phyloP scores from a whole-genome alignment of 2,329 filamentous ascomycete genomes.

The Trichothecium roseum region DNA sequence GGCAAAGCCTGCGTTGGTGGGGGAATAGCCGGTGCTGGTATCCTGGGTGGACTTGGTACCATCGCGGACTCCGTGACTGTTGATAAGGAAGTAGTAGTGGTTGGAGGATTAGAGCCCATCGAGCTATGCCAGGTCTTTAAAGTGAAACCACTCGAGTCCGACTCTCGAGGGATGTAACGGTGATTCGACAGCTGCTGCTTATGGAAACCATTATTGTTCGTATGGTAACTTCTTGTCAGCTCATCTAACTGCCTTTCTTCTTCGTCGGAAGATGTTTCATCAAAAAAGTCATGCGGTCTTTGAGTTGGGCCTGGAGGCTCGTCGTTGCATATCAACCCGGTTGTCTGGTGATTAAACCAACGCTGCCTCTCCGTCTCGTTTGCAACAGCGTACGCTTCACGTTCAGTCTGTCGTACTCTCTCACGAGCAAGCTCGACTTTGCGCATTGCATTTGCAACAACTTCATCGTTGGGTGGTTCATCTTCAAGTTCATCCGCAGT shows the following conservation, averaged over 20 bases:
- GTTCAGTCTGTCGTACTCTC: slow-evolving; percentile 61
- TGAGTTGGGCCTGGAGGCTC: background rate
- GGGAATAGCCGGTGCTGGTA: slow-evolving; percentile 18
- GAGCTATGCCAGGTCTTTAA: slow-evolving; percentile 74
- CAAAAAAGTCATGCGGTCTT: slow-evolving; percentile 44
- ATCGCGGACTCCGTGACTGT: slow-evolving; percentile 55
- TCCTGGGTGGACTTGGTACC: slow-evolving; percentile 9
- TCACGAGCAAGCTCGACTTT: slow-evolving; percentile 70
- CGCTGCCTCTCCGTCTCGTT: slow-evolving; percentile 36
- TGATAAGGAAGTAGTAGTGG: slow-evolving; percentile 47
- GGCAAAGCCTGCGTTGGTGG: slow-evolving; percentile 39
- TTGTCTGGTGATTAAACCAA: slow-evolving; percentile 1
- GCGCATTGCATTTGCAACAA: slow-evolving; percentile 45
- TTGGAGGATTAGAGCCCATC: slow-evolving; percentile 55
- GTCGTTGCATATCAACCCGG: no score
- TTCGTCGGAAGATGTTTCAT: slow-evolving; percentile 55
- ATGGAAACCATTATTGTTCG: slow-evolving; percentile 54
- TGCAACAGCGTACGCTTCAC: slow-evolving; percentile 40
- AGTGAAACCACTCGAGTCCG: slow-evolving; percentile 72
- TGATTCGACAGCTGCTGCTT: slow-evolving; percentile 37
- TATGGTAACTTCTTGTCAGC: slow-evolving; percentile 72
- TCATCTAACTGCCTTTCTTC: slow-evolving; percentile 77
- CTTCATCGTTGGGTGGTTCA: slow-evolving; percentile 23
- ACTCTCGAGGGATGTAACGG: slow-evolving; percentile 54
- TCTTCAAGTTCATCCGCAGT: slow-evolving; percentile 27